phyloP scores from a whole-genome alignment of 139 green algal genomes.

The Micractinium sp. region DNA sequence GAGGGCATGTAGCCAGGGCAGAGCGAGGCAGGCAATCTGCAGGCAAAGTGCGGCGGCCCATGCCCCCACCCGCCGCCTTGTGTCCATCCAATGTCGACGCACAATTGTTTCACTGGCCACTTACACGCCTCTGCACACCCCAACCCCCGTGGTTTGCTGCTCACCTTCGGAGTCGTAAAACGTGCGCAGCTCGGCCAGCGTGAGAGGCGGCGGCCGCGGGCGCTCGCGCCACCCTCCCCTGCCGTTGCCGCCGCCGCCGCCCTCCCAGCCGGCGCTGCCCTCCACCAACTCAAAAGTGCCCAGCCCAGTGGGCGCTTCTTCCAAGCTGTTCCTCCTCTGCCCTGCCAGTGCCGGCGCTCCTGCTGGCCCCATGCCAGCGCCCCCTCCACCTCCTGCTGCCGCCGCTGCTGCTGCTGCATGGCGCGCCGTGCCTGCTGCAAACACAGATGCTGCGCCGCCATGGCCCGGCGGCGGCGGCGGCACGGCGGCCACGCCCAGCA shows the following conservation, averaged over 20 bases:
- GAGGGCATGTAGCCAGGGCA: not conserved
- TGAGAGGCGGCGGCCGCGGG: slow-evolving; percentile 27
- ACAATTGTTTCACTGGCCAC: no score
- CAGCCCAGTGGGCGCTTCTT: slow-evolving; percentile 55
- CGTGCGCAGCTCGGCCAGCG: slow-evolving; percentile 52
- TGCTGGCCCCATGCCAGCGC: not conserved
- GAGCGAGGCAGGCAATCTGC: not conserved
- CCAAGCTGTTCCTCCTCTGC: slow-evolving; percentile 8
- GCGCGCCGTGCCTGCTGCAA: not conserved
- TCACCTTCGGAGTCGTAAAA: slow-evolving; percentile 58
- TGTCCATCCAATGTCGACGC: no score
- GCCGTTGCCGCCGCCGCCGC: not conserved
- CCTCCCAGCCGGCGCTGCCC: slow-evolving; percentile 12
- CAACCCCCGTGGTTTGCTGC: not conserved
- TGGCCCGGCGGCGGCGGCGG: not conserved
- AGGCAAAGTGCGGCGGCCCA: no score
- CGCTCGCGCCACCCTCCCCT: slow-evolving; percentile 4
- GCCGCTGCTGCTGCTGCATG: not conserved
- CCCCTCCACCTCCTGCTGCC: not conserved
- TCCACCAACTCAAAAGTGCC: slow-evolving; percentile 80
- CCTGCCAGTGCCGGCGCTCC: not conserved
- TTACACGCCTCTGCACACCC: not conserved
- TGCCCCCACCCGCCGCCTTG: no score
- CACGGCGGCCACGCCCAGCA: not conserved
- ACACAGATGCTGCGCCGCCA: not conserved